A percentile compares a stretch with the other conserved stretches of the same genome.
Conservation (phyloP, 148 eudicot species). For the Vaccinium macrocarpon region DNA sequence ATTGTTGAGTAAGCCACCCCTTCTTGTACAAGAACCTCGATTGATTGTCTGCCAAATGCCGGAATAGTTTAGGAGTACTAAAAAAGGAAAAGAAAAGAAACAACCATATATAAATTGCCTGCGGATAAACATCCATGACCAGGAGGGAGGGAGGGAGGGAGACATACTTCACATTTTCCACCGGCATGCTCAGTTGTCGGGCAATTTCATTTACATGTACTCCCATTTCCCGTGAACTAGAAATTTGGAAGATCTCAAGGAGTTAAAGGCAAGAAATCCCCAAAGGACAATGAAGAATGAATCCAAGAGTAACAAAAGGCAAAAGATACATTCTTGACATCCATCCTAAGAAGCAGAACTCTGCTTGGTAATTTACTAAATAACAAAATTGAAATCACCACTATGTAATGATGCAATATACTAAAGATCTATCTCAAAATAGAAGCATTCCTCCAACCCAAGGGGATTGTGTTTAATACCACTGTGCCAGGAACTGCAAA, state of each 20-base stretch:
- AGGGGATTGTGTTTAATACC: neutral
- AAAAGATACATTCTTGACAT: neutral
- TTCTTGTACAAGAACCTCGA: conserved; percentile 54
- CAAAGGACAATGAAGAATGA: neutral
- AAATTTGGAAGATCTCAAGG: conserved; percentile 5
- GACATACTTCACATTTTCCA: conserved; percentile 53
- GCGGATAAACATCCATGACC: neutral
- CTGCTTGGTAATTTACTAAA: neutral
- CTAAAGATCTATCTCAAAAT: neutral
- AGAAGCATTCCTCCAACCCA: neutral
- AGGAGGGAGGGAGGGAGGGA: conserved; percentile 14
- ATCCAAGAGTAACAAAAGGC: neutral
- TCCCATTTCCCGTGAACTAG: conserved; percentile 51
- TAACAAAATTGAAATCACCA: neutral
- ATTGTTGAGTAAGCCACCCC: conserved; percentile 72
- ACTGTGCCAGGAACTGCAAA: too few species aligned
- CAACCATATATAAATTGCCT: neutral
- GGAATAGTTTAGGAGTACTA: neutral
- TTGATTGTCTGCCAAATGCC: conserved; percentile 40
- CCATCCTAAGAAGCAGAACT: neutral
- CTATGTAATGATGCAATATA: neutral
- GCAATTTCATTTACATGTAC: conserved; percentile 55
- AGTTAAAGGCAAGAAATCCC: neutral
- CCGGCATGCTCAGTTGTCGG: conserved; percentile 44
- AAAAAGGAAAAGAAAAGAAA: neutral